Evolutionary conservation across 352 stramenopile genomes (phyloP), one percentile per base, ranked within the genome.

Genomic region (Halophytophthora batemanensis): DNA sequence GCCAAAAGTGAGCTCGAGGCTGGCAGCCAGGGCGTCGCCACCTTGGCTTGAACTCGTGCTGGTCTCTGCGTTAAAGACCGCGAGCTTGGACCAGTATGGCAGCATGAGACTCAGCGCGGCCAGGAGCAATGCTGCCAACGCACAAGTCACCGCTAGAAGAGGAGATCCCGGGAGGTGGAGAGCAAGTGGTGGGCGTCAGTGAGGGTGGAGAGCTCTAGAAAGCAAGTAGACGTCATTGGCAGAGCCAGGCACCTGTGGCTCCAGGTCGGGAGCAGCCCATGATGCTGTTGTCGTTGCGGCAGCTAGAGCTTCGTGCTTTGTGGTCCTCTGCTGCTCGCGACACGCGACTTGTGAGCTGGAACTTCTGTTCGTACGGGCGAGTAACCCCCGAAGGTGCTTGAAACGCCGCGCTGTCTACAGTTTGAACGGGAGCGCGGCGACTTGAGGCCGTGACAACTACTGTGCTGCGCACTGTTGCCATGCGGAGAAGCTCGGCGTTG

Each of bases 221-320:
- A 57, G 33, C 13, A 14, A 6, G 2, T 1, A 46, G 15, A 6
- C 23, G 25, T 0, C 3, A 40, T 12, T 15, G 12, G 3, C 1
- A n/a, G 33, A 56, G 65, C 23, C 31, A 86, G 65, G 28, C 31
- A 86, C 72, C 71, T 13, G 71, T 19, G 25, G 71, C 64, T 38
- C 71, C 74, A 15, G 67, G 59, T 38, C 74, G 66, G 19, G 69
- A 75, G 44, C 74, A 86, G 8, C 74, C 74, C 74, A 86, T 82
- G 31, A n/a, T 8, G 18, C 14, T 10, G 36, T 34, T 21, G 36
- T 21, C 18, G 15, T n/a, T 36, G 23, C 45, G 38, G 15, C 7
- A 14, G 13, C 29, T 11, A 12, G 28, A 41, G 22, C 39, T n/a
- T n/a, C n/a, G n/a, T n/a, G 17, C 39, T 28, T 45, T 28, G 39